Percentiles rank a stretch among this genome's conserved stretches.
Conservation (phyloP, 2,329 filamentous ascomycete genomes). For the Colletotrichum theobromicola region DNA sequence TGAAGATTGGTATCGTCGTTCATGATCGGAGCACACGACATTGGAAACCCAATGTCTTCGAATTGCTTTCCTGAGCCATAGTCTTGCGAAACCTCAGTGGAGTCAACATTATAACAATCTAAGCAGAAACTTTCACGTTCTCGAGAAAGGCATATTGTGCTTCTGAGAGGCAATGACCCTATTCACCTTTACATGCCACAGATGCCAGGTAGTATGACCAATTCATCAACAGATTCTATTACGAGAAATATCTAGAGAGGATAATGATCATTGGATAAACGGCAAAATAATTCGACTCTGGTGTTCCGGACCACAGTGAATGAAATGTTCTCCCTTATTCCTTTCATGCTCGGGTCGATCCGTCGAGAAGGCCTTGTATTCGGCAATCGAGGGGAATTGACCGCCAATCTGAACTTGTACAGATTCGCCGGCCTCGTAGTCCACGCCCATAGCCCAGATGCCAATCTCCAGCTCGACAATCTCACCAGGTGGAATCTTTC, state of each 20-base stretch:
- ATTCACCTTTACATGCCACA: too few species aligned
- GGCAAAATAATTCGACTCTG: conserved; percentile 41
- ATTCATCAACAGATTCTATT: neutral
- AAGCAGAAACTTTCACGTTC: too few species aligned
- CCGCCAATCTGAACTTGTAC: conserved; percentile 30
- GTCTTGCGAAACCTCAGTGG: too few species aligned
- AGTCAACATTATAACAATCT: too few species aligned
- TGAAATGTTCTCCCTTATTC: conserved; percentile 42
- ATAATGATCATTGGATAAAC: neutral
- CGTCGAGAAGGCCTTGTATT: conserved; percentile 41
- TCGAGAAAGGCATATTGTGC: too few species aligned
- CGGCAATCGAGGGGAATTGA: conserved; percentile 40
- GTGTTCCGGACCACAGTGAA: conserved; percentile 41
- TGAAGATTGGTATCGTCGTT: too few species aligned
- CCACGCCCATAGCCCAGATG: conserved; percentile 50
- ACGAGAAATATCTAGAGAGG: fast-evolving
- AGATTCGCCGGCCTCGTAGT: conserved; percentile 47
- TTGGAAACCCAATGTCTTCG: too few species aligned
- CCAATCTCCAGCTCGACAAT: conserved; percentile 52
- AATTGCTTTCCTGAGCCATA: too few species aligned
- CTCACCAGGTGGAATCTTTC: conserved; percentile 43
- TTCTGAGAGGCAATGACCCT: too few species aligned
- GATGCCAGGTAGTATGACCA: too few species aligned
- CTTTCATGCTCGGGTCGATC: conserved; percentile 43
- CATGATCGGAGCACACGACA: too few species aligned